Percentiles rank a stretch among this genome's conserved stretches.
Evolutionary conservation across 2,329 filamentous ascomycete genomes (phyloP).

Genomic region (Hymenoscyphus infarciens): DNA sequence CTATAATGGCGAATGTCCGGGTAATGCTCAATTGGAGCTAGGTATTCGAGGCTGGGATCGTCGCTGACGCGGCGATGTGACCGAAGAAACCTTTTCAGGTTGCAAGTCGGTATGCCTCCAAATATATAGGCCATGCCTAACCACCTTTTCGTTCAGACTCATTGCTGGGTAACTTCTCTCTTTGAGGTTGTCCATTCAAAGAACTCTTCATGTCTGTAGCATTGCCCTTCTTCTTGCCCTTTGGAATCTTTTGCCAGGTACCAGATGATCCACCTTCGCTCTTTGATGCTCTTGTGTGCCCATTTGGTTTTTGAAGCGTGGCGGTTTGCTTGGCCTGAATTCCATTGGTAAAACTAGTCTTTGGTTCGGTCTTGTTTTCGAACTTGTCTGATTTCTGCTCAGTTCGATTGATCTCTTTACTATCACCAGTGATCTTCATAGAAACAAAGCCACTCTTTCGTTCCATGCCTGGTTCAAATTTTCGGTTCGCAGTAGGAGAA

Average conservation of each 20-base stretch:
- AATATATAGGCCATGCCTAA: constrained; percentile 33
- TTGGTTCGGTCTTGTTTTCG: background rate
- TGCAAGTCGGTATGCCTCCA: background rate
- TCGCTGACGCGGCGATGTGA: background rate
- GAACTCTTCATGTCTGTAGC: constrained; percentile 45
- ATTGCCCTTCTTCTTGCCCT: constrained; percentile 49
- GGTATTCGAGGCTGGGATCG: background rate
- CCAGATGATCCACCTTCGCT: constrained; percentile 47
- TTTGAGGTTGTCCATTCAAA: constrained; percentile 41
- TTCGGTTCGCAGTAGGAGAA: constrained; percentile 60
- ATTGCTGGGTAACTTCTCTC: constrained; percentile 55
- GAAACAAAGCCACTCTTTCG: constrained; percentile 17
- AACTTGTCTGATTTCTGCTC: constrained; percentile 8
- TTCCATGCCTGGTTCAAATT: constrained; percentile 42
- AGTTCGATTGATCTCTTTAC: constrained; percentile 13
- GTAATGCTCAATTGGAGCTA: background rate
- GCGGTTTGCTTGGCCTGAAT: constrained; percentile 23
- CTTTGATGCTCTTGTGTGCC: constrained; percentile 51
- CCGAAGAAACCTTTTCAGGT: background rate
- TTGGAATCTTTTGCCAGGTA: constrained; percentile 58
- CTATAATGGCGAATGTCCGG: background rate
- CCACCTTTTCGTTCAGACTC: constrained; percentile 62
- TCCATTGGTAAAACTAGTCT: constrained; percentile 38
- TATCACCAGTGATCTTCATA: constrained; percentile 20
- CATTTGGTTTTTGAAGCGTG: constrained; percentile 42